Base-by-base conservation (phyloP, 164 flowering plant species). In the Cinnamomum micranthum region DNA sequence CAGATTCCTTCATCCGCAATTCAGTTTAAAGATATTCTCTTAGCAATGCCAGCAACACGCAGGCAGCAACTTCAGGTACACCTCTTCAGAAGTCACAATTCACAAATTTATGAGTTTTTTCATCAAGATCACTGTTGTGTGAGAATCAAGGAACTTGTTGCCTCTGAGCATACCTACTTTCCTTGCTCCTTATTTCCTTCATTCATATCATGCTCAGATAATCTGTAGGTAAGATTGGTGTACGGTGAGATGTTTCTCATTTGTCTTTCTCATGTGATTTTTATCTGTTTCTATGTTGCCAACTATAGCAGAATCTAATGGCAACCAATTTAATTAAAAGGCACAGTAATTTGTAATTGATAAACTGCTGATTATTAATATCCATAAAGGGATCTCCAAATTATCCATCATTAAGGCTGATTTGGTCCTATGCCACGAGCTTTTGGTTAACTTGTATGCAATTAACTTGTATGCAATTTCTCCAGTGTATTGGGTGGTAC, bases 11-110 rank as follows among this genome's bases (percentile, higher is more conserved):
- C 92, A 51, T 88, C 92, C 13, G 88, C 94, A 58, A 78, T 73
- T 69, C 82, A 80, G 69, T 85, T 96, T 78, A 96, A 87, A 85
- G 98, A 96, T 75, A 87, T 83, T 67, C 78, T 96, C 76, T 74
- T 94, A 47, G 87, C 86, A 66, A 89, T 96, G 95, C 92, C 97
- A 68, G 83, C 69, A 17, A 63, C 81, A 20, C 85, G 80, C 60
- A 81, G 97, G 80, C 92, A 89, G 84, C 86, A 88, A 80, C 89
- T 96, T 80, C 98, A 92, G 99, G 99, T 94, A 63, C 14, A 19
- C 13, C 15, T 19, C 24, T 27, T 20, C 25, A 14, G 27, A 28
- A 52, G 27, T 59, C 10, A n/a, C 17, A 60, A 15, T 22, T 14
- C 41, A 59, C 22, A 10, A 60, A 7, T 27, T 15, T 22, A 59